phyloP scores from a whole-genome alignment of 345 rosid species.

The Tarenaya hassleriana region DNA sequence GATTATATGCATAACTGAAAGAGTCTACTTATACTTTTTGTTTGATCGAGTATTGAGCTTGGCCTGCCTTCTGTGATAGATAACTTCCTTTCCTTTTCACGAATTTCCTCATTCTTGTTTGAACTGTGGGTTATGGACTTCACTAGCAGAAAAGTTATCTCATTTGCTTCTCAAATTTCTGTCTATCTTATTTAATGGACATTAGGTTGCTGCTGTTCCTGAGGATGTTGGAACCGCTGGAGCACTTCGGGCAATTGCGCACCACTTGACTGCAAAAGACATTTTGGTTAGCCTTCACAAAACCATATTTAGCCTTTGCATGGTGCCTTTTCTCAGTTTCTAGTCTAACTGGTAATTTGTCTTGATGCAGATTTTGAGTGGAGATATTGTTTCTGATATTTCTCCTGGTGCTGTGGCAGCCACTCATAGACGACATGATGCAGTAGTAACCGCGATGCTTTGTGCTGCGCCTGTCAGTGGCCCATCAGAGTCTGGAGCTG shows the following conservation, averaged over 20 bases:
- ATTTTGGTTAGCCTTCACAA: constrained; percentile 57
- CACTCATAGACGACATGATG: constrained; percentile 90
- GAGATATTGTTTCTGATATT: constrained; percentile 97
- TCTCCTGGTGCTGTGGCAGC: constrained; percentile 89
- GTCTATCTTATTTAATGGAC: constrained; percentile 1
- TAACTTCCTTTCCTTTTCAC: constrained; percentile 4
- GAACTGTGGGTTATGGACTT: constrained; percentile 2
- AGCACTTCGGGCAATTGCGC: constrained; percentile 86
- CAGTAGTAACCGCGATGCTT: constrained; percentile 79
- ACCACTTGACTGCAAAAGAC: constrained; percentile 80
- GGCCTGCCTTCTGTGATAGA: neutral
- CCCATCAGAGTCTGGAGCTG: constrained; percentile 60
- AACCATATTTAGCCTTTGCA: constrained; percentile 18
- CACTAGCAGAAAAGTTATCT: neutral
- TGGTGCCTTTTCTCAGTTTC: constrained; percentile 7
- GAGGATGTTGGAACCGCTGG: constrained; percentile 95
- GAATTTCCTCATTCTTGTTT: neutral
- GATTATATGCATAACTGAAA: too few relatives aligned
- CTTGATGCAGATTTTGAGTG: constrained; percentile 73
- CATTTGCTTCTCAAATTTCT: neutral
- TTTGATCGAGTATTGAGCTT: constrained; percentile 1
- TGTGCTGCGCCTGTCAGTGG: constrained; percentile 82
- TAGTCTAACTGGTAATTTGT: constrained; percentile 15
- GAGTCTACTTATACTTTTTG: neutral
- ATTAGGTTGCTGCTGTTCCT: constrained; percentile 83